Conservation (phyloP, 2,329 filamentous ascomycete species). For the Ascochyta fabae region DNA sequence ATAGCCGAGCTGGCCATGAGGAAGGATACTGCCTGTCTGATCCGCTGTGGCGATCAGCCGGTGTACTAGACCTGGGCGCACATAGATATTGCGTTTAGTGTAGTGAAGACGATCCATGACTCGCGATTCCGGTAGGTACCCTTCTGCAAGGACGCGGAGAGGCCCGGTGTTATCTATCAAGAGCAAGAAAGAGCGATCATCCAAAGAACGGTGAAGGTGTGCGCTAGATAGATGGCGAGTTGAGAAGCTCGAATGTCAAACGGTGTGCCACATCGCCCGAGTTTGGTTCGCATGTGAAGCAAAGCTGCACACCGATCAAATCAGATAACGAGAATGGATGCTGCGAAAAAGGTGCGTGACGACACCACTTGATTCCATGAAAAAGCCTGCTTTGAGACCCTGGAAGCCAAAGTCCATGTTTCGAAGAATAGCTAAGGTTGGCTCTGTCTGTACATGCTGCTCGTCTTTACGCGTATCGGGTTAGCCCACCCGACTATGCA, state of each 20-base stretch:
- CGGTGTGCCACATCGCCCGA: constrained; percentile 13
- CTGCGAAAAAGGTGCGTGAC: constrained; percentile 8
- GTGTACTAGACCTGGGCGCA: neutral
- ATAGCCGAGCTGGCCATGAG: neutral
- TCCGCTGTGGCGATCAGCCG: constrained; percentile 4
- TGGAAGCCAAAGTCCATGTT: neutral
- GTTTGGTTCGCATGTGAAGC: constrained; percentile 9
- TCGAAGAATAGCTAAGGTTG: constrained; percentile 5
- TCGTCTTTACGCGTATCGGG: constrained; percentile 3
- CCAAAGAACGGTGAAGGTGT: constrained; percentile 12
- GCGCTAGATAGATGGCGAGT: neutral
- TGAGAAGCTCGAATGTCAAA: neutral
- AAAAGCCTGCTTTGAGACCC: constrained; percentile 7
- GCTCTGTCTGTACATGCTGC: neutral
- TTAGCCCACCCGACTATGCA: neutral
- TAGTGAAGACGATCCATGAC: neutral
- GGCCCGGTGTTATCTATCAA: neutral
- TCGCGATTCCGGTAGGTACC: neutral
- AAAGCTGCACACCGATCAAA: constrained; percentile 14
- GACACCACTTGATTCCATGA: neutral
- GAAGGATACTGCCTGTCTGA: neutral
- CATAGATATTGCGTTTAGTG: neutral
- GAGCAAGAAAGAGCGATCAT: neutral
- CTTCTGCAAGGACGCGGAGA: constrained; percentile 3
- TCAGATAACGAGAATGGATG: constrained; percentile 1